Evolutionary conservation across 148 eudicot genomes (phyloP), one percentile per base, ranked within the genome.

Genomic region (Cornus suecica): DNA sequence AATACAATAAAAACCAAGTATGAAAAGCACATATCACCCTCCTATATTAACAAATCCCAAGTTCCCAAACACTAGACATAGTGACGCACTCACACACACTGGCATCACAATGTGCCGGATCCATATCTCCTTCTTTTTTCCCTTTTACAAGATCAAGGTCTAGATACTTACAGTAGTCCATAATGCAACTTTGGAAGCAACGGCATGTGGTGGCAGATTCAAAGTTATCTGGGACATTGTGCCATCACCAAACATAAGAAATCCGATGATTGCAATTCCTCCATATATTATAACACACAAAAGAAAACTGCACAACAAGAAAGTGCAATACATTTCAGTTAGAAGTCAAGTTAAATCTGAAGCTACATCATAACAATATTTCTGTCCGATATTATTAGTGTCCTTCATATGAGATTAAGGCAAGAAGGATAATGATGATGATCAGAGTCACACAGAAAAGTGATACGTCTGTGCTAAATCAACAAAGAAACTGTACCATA

Each of bases 151-250:
- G n/a, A n/a, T n/a, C n/a, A n/a, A n/a, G 24, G 72, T 25, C 67
- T 6, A 15, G 16, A 61, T 11, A 89, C 94, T 87, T 78, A 94
- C 98, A 25, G 93, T 89, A 37, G 96, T 94, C 97, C 95, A 89
- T 42, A 92, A 65, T 24, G 99, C 99, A 77, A 92, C 80, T 65
- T 89, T 84, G 29, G 97, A 88, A 68, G 79, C 81, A 42, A 90
- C 28, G 3, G 84, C 69, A 81, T 90, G 74, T 24, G 80, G 74
- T 63, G 99, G 97, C 92, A 94, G 80, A 86, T 94, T 94, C 61
- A 94, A 84, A 71, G 97, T 94, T 75, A 94, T 88, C 81, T 92
- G 97, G 8, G 97, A 92, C 42, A 78, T 18, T 2, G 97, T 92
- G 54, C 66, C 80, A 76, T 94, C 80, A 42, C 97, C 99, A 74